A percentile compares a stretch with the other conserved stretches of the same genome.
phyloP scores from a whole-genome alignment of 768 basidiomycete species.

The Exidia glandulosa region DNA sequence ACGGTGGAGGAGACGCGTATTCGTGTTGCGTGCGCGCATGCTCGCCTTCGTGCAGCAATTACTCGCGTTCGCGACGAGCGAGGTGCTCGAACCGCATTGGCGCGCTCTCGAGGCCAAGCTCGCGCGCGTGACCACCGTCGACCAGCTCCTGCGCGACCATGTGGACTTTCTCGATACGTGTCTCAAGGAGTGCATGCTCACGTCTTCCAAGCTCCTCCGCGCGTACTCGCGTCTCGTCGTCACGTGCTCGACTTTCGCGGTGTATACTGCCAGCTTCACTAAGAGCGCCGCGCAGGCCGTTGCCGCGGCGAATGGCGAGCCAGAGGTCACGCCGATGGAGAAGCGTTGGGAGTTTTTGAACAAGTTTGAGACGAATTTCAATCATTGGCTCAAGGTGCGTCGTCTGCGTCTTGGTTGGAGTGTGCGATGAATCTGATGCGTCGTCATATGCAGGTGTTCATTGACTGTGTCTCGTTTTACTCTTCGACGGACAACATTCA shows the following conservation, averaged over 20 bases:
- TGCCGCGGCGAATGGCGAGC: too few relatives aligned
- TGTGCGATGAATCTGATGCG: slow-evolving; percentile 4
- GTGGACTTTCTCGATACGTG: slow-evolving; percentile 97
- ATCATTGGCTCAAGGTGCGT: slow-evolving; percentile 61
- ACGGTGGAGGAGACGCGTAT: slow-evolving; percentile 78
- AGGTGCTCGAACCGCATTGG: slow-evolving; percentile 96
- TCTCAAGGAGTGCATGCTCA: slow-evolving; percentile 95
- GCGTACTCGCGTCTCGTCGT: slow-evolving; percentile 57
- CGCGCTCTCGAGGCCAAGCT: slow-evolving; percentile 72
- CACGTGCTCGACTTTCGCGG: slow-evolving; percentile 82
- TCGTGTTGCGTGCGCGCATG: slow-evolving; percentile 83
- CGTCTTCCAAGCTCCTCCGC: slow-evolving; percentile 78
- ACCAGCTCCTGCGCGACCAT: slow-evolving; percentile 90
- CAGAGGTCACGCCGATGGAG: slow-evolving; percentile 50
- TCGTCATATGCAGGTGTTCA: slow-evolving; percentile 41
- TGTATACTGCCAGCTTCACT: slow-evolving; percentile 73
- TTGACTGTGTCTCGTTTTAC: slow-evolving; percentile 82
- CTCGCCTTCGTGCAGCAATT: slow-evolving; percentile 90
- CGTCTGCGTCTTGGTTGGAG: not conserved
- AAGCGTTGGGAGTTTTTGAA: slow-evolving; percentile 82
- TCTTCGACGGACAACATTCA: slow-evolving; percentile 92
- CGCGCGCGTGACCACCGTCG: slow-evolving; percentile 83
- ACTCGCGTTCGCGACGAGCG: slow-evolving; percentile 84
- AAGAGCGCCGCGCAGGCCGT: slow-evolving; percentile 71
- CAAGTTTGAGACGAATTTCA: slow-evolving; percentile 91